Evolutionary conservation across 768 basidiomycete species (phyloP).

Genomic region (Paxillus rubicundulus): DNA sequence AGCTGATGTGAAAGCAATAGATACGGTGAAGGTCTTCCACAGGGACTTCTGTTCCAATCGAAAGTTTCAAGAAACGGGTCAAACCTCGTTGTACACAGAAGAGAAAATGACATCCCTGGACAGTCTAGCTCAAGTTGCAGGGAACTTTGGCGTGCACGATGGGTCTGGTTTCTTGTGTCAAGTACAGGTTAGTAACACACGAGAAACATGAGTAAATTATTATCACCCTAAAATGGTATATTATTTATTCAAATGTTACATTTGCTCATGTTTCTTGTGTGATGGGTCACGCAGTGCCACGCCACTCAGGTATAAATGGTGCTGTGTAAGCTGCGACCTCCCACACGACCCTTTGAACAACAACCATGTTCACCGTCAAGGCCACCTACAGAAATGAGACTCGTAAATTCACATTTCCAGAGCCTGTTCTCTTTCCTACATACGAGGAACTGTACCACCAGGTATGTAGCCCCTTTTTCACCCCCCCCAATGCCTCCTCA

Average conservation of each 20-base stretch:
- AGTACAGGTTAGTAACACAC: too few species aligned
- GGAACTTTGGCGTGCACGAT: too few species aligned
- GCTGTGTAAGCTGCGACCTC: conserved; percentile 17
- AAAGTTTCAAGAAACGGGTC: conserved; percentile 47
- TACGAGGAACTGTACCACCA: conserved; percentile 61
- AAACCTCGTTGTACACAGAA: conserved; percentile 58
- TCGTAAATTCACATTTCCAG: conserved; percentile 60
- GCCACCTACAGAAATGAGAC: conserved; percentile 72
- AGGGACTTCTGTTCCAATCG: conserved; percentile 56
- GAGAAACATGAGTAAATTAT: too few species aligned
- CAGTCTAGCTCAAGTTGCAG: too few species aligned
- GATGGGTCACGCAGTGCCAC: conserved; percentile 8
- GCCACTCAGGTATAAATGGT: conserved; percentile 23
- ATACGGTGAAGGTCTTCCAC: conserved; percentile 53
- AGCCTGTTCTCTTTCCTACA: conserved; percentile 54
- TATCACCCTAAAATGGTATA: too few species aligned
- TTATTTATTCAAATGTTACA: too few species aligned
- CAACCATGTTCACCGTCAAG: conserved; percentile 72
- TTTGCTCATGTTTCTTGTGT: too few species aligned
- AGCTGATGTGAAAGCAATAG: conserved; percentile 61
- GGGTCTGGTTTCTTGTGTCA: too few species aligned
- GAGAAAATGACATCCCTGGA: conserved; percentile 22
- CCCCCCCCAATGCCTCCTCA: conserved; percentile 1
- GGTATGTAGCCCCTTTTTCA: conserved; percentile 38
- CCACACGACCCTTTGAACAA: conserved; percentile 16